Conservation (phyloP, 179 eudicot genomes). For the Nepenthes alata region DNA sequence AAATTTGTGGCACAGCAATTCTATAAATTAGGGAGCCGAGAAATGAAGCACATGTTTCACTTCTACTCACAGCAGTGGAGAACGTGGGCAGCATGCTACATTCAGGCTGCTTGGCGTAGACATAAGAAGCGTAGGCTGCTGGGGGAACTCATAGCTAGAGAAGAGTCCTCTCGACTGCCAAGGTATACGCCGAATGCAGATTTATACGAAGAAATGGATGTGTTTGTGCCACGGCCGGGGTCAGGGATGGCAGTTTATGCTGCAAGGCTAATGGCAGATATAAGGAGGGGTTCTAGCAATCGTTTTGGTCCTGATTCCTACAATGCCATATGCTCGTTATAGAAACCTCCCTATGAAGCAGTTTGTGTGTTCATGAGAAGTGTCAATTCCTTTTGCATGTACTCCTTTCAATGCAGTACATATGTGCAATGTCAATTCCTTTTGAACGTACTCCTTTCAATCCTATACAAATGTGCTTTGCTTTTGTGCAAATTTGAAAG, state of each 20-base stretch:
- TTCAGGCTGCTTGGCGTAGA: slow-evolving; percentile 16
- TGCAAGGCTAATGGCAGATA: slow-evolving; percentile 12
- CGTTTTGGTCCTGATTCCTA: slow-evolving; percentile 4
- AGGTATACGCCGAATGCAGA: background rate
- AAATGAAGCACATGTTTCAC: slow-evolving; percentile 10
- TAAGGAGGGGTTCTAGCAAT: slow-evolving; percentile 15
- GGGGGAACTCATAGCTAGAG: background rate
- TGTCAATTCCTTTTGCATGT: no score
- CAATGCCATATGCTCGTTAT: background rate
- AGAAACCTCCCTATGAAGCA: background rate
- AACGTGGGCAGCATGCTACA: slow-evolving; percentile 19
- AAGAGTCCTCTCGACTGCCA: background rate
- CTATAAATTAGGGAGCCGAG: slow-evolving; percentile 4
- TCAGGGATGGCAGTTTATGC: slow-evolving; percentile 21
- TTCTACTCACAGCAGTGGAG: slow-evolving; percentile 17
- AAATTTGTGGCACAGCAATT: slow-evolving; percentile 14
- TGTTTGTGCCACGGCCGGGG: slow-evolving; percentile 15
- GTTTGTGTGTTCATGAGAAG: background rate
- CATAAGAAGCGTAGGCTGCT: slow-evolving; percentile 1
- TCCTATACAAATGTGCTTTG: no score
- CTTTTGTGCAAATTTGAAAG: no score
- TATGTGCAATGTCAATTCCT: no score
- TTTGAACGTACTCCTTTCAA: no score
- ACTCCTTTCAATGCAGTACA: no score
- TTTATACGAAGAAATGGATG: slow-evolving; percentile 8